phyloP scores from a whole-genome alignment of 768 basidiomycete species.

The Peribolospora kevripleyi region DNA sequence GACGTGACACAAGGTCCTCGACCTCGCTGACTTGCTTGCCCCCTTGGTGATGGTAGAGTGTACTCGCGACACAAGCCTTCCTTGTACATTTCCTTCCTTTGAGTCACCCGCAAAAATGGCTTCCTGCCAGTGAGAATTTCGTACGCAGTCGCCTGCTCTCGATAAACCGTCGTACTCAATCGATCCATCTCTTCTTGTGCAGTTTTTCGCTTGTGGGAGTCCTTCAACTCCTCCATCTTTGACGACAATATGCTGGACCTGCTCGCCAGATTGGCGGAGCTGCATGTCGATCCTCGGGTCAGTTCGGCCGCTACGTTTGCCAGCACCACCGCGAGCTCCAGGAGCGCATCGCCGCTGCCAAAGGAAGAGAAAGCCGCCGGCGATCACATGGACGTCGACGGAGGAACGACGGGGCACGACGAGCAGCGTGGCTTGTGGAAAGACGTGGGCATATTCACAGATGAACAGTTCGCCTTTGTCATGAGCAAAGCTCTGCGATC shows the following conservation, averaged over 20 bases:
- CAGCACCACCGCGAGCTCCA: background rate
- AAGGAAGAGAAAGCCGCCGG: constrained; percentile 5
- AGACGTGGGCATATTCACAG: constrained; percentile 62
- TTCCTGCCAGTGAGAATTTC: constrained; percentile 31
- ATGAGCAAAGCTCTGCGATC: constrained; percentile 56
- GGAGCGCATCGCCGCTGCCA: too few relatives aligned
- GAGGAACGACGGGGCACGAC: constrained; percentile 22
- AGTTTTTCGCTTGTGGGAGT: constrained; percentile 64
- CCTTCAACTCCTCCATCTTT: constrained; percentile 66
- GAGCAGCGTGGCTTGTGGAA: constrained; percentile 35
- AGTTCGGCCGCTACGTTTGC: constrained; percentile 18
- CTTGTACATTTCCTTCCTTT: constrained; percentile 64
- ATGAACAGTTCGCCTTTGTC: constrained; percentile 57
- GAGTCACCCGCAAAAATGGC: constrained; percentile 60
- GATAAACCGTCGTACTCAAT: too few relatives aligned
- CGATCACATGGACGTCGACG: constrained; percentile 24
- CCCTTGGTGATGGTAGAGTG: background rate
- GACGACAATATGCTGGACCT: constrained; percentile 77
- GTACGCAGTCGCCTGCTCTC: background rate
- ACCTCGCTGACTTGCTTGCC: background rate
- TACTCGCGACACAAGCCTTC: constrained; percentile 56
- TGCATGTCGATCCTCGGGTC: constrained; percentile 51
- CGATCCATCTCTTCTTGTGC: background rate
- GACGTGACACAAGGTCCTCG: background rate
- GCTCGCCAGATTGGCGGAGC: constrained; percentile 46